A percentile compares a stretch with the other conserved stretches of the same genome.
These are phyloP conservation scores for Podospora didyma DNA, from an alignment of 495 filamentous ascomycete genomes.

Conservation along the genomic window DNA sequence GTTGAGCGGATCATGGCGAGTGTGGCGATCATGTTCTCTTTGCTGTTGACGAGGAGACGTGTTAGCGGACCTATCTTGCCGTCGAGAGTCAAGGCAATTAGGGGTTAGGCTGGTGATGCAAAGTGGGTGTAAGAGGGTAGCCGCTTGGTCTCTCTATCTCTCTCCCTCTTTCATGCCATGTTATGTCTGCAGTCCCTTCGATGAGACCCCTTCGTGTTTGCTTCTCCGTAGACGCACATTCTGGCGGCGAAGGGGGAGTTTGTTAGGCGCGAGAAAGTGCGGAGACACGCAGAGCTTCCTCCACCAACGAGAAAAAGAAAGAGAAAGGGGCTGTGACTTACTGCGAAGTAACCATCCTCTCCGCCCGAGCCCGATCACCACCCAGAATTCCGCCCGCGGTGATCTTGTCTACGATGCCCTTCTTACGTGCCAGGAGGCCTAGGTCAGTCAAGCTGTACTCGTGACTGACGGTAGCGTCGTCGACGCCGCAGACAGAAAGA, in stretches of 20 bases:
- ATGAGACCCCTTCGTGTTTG: too few species aligned
- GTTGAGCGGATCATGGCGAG: constrained; percentile 46
- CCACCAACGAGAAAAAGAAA: not conserved
- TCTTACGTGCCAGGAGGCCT: constrained; percentile 42
- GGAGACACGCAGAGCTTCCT: too few species aligned
- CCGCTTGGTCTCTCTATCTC: too few species aligned
- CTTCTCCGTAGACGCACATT: too few species aligned
- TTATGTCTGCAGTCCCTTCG: too few species aligned
- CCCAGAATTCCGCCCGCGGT: constrained; percentile 37
- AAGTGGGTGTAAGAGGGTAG: too few species aligned
- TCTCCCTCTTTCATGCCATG: too few species aligned
- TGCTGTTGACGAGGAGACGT: constrained; percentile 26
- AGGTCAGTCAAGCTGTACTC: constrained; percentile 61
- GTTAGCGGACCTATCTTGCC: not conserved
- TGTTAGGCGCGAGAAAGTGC: too few species aligned
- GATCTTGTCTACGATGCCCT: constrained; percentile 41
- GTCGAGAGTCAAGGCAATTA: too few species aligned
- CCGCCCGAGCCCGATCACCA: constrained; percentile 40
- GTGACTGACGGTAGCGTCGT: constrained; percentile 51
- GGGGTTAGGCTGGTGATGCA: too few species aligned
- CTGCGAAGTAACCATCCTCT: constrained; percentile 49
- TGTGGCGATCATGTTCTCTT: constrained; percentile 51
- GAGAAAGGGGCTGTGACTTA: constrained; percentile 21
- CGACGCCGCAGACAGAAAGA: constrained; percentile 52
- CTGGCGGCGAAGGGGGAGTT: too few species aligned